These are phyloP conservation scores for Kodamaea suecica DNA, from an alignment of 1,139 yeast genomes.

Conservation along the genomic window DNA sequence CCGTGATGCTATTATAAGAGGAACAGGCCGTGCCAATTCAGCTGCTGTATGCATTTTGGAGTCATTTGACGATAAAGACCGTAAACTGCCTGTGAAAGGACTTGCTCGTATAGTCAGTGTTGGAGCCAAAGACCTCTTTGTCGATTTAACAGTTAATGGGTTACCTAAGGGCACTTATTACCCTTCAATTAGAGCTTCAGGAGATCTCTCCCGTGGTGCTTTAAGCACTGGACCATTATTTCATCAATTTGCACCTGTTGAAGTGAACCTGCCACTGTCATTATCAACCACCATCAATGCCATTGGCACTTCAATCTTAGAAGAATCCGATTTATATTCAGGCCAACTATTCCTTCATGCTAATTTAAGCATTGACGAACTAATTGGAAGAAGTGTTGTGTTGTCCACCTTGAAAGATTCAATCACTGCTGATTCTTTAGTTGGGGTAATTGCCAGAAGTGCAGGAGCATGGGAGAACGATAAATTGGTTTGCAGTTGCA, in stretches of 20 bases:
- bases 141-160: slow-evolving; percentile 80
- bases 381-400: slow-evolving; percentile 80
- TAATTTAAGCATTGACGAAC: slow-evolving; percentile 52
- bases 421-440: slow-evolving; percentile 47
- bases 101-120: slow-evolving; percentile 84
- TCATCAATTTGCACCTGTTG: slow-evolving; percentile 48
- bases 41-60: slow-evolving; percentile 93
- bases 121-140: slow-evolving; percentile 44
- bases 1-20: slow-evolving; percentile 85
- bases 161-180: slow-evolving; percentile 60
- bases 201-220: slow-evolving; percentile 77
- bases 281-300: slow-evolving; percentile 35
- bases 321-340: slow-evolving; percentile 27
- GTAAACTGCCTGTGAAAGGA: slow-evolving; percentile 69
- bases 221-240: slow-evolving; percentile 58
- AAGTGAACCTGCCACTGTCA: slow-evolving; percentile 31
- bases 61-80: slow-evolving; percentile 52
- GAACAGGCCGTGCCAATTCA: slow-evolving; percentile 81
- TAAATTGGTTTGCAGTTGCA: slow-evolving; percentile 88
- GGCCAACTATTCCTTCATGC: slow-evolving; percentile 70
- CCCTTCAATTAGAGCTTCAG: slow-evolving; percentile 67
- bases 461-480: slow-evolving; percentile 98
- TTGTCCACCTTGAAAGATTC: slow-evolving; percentile 46
- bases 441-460: slow-evolving; percentile 90
- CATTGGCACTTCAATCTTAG: slow-evolving; percentile 33